These are phyloP conservation scores for Clavulina sp. DNA, from an alignment of 768 basidiomycete genomes.

Conservation along the genomic window DNA sequence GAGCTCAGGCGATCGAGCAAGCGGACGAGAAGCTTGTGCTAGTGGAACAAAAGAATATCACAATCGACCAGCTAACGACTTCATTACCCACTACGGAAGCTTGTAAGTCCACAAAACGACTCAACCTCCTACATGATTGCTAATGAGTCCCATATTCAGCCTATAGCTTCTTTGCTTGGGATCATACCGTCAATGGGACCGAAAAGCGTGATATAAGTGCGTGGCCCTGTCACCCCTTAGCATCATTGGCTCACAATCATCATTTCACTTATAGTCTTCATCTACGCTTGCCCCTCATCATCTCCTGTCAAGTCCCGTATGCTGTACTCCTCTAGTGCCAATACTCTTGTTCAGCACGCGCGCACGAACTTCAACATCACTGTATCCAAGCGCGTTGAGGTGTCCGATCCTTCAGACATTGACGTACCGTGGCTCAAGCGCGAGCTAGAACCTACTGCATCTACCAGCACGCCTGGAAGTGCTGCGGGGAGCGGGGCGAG, in stretches of 20 bases:
- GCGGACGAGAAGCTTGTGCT: not conserved
- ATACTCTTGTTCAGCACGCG: conserved; percentile 37
- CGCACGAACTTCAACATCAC: conserved; percentile 30
- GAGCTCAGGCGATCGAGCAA: not conserved
- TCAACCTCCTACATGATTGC: no score
- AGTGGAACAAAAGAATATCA: conserved; percentile 16
- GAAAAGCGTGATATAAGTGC: conserved; percentile 42
- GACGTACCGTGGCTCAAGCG: not conserved
- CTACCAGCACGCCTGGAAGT: no score
- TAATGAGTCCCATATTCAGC: conserved; percentile 20
- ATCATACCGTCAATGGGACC: conserved; percentile 24
- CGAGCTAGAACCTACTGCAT: not conserved
- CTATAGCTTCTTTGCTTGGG: conserved; percentile 55
- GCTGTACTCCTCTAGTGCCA: conserved; percentile 65
- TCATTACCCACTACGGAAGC: conserved; percentile 42
- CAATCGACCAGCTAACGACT: conserved; percentile 28
- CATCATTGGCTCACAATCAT: not conserved
- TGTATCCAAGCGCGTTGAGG: conserved; percentile 24
- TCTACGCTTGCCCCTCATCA: conserved; percentile 74
- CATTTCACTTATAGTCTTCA: conserved; percentile 41
- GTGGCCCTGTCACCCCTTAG: conserved; percentile 11
- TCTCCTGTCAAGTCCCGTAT: conserved; percentile 77
- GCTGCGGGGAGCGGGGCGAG: not conserved
- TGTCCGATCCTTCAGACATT: not conserved
- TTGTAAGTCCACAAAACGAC: no score